Base-by-base conservation (phyloP, 1,284 basidiomycete genomes). In the Fistulinella cinereoalba region DNA sequence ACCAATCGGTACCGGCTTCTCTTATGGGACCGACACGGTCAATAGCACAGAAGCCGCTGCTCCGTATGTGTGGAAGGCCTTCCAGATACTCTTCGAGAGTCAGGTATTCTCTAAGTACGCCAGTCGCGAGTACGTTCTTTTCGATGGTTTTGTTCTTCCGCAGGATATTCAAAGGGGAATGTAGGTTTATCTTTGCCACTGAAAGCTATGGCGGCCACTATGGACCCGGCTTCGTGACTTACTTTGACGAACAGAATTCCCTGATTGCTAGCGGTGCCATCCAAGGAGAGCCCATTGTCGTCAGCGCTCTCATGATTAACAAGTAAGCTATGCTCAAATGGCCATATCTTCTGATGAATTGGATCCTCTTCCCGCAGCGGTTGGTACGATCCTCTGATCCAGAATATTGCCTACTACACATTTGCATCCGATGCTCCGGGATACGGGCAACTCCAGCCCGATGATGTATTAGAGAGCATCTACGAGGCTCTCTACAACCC, bases 181-280 rank as follows among this genome's bases (percentile, higher is more conserved):
- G 12, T 12, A 27, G 25, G 25, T 83, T 84, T 54, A 73, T 83
- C 15, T 73, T 83, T 44, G 71, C 77, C 1, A 80, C 80, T 0
- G 81, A 85, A 57, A 83, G 80, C 47, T 85, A 83, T 48, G 82
- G 82, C 3, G 83, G 84, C 0, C 83, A 85, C 56, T 86, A 83
- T 55, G 83, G 77, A 2, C 81, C 80, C 19, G 72, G 71, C 46
- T 85, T 81, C 56, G 79, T 84, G 24, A 76, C 78, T 1, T 84
- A 75, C 60, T 84, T 88, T 56, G 71, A 84, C 34, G 65, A 82
- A 50, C 83, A 87, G 60, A 88, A 87, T 45, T 66, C 67, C 0
- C 66, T 74, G 34, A 83, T 85, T 46, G 54, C 66, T n/a, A 55
- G 61, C 23, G 72, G 76, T 13, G 46, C 62, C 16, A 66, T 86